A percentile compares a stretch with the other conserved stretches of the same genome.
Conservation (phyloP, 139 green algal genomes). For the Chlorella sp. region DNA sequence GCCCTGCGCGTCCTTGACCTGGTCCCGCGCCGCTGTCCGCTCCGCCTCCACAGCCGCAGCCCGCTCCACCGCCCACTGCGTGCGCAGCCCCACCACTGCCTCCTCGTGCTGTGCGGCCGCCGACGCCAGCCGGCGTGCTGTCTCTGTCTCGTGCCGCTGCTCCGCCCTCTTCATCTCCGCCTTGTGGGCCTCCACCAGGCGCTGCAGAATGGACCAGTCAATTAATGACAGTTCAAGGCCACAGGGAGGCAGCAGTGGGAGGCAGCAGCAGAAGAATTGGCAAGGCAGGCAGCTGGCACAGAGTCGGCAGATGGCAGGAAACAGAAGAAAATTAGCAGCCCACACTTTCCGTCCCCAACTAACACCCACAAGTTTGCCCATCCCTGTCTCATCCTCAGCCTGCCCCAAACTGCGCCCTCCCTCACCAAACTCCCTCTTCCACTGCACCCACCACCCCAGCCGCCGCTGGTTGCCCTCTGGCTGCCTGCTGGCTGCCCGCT, state of each 20-base stretch:
- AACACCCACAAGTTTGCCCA: neutral
- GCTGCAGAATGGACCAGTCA: constrained; percentile 36
- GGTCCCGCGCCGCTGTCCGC: constrained; percentile 31
- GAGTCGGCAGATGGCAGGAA: neutral
- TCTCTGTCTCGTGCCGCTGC: constrained; percentile 29
- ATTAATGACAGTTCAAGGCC: too few relatives aligned
- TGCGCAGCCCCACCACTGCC: constrained; percentile 33
- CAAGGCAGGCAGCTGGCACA: neutral
- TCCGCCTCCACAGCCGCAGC: constrained; percentile 52
- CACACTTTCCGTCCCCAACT: neutral
- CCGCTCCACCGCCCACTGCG: constrained; percentile 32
- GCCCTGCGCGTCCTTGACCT: constrained; percentile 44
- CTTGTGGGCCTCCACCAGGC: constrained; percentile 56
- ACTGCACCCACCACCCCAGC: neutral
- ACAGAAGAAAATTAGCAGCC: neutral
- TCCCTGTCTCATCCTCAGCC: constrained; percentile 44
- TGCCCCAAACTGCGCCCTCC: neutral
- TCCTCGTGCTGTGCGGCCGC: constrained; percentile 41
- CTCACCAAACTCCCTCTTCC: neutral
- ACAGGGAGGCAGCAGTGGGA: neutral
- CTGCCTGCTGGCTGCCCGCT: too few relatives aligned
- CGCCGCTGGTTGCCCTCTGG: too few relatives aligned
- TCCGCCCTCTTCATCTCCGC: constrained; percentile 42
- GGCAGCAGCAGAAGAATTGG: neutral
- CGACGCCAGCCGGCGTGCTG: constrained; percentile 8